These are phyloP conservation scores for Trichoderma virens DNA, from an alignment of 495 filamentous ascomycete genomes.

Conservation along the genomic window DNA sequence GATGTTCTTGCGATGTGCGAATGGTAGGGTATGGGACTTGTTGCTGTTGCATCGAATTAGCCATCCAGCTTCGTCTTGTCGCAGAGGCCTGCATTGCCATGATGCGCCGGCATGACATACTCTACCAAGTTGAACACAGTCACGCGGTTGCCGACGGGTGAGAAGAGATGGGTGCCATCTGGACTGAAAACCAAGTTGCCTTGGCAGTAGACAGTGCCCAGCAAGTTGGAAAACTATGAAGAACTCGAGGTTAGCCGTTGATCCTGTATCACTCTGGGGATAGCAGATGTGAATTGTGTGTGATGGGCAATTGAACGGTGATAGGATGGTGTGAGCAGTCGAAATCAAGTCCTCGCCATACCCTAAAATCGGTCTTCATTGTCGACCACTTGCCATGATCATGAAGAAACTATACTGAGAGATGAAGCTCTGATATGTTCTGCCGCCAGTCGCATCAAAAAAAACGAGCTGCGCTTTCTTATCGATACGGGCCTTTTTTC, in stretches of 20 bases:
- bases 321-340: background rate
- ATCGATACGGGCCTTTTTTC: constrained; percentile 4
- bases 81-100: background rate
- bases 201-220: constrained; percentile 95
- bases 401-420: constrained; percentile 2
- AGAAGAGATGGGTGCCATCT: constrained; percentile 90
- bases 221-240: constrained; percentile 81
- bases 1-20: constrained; percentile 90
- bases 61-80: background rate
- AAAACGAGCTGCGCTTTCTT: constrained; percentile 10
- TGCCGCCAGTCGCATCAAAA: constrained; percentile 9
- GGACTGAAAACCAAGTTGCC: constrained; percentile 95
- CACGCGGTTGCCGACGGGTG: constrained; percentile 94
- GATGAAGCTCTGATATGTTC: background rate
- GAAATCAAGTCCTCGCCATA: constrained; percentile 24
- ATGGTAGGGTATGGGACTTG: constrained; percentile 90
- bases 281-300: constrained; percentile 12
- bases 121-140: constrained; percentile 94
- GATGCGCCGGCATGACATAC: constrained; percentile 43
- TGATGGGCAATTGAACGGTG: background rate
- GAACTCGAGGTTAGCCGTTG: background rate
- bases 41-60: constrained; percentile 54
- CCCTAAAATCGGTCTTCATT: constrained; percentile 97
- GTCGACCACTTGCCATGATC: constrained; percentile 28
- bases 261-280: background rate